Evolutionary conservation across 2,329 filamentous ascomycete species (phyloP).

Genomic region (Pseudogymnoascus sp.): DNA sequence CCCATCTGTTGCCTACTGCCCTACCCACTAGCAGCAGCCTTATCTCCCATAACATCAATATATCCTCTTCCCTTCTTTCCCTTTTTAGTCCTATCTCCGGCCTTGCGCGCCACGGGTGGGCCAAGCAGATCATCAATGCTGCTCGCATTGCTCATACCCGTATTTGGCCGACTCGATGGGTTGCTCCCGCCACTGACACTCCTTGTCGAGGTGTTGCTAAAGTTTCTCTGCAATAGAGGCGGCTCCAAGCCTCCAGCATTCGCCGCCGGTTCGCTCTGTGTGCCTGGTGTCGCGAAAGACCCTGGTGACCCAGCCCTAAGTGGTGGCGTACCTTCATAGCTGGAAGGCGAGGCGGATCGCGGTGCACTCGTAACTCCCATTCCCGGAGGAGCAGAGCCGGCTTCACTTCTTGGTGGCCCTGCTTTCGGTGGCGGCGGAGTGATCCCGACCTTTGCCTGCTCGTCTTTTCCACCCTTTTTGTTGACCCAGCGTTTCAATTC

Average conservation of each 20-base stretch:
- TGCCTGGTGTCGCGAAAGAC: neutral
- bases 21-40: constrained; percentile 9
- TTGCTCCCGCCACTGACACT: constrained; percentile 18
- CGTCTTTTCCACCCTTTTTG: constrained; percentile 70
- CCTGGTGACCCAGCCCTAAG: neutral
- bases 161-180: constrained; percentile 61
- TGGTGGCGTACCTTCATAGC: neutral
- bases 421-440: constrained; percentile 72
- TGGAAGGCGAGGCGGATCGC: neutral
- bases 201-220: constrained; percentile 22
- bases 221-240: constrained; percentile 19
- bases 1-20: neutral
- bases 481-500: constrained; percentile 98
- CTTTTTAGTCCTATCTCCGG: constrained; percentile 50
- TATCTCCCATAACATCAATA: constrained; percentile 77
- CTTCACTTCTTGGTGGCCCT: constrained; percentile 33
- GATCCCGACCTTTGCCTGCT: constrained; percentile 48
- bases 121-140: constrained; percentile 90
- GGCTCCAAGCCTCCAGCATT: constrained; percentile 14
- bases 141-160: constrained; percentile 82
- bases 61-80: constrained; percentile 79
- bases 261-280: constrained; percentile 7
- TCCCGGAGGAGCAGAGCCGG: constrained; percentile 14
- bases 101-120: constrained; percentile 60
- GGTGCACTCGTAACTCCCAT: neutral